A percentile compares a stretch with the other conserved stretches of the same genome.
Conservation (phyloP, 306 rosid genomes). For the Gynostemma pentaphyllum region DNA sequence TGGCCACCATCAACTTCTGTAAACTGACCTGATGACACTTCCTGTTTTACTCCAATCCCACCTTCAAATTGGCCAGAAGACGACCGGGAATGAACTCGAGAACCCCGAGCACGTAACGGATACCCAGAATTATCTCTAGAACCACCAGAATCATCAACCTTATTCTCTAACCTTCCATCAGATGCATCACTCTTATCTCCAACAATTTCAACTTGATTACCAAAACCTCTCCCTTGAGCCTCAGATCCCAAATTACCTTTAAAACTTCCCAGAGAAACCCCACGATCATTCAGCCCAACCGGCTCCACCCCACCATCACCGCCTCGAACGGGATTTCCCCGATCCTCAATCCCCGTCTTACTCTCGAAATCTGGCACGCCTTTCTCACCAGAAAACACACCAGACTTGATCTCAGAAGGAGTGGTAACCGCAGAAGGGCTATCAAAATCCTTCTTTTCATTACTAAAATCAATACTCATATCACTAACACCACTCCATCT, state of each 20-base stretch:
- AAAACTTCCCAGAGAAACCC: constrained; percentile 29
- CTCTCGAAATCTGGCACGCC: constrained; percentile 13
- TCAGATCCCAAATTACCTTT: constrained; percentile 31
- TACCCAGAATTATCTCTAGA: constrained; percentile 31
- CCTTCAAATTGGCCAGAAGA: constrained; percentile 62
- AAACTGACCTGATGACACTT: constrained; percentile 23
- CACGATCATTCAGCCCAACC: constrained; percentile 33
- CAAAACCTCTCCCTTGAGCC: constrained; percentile 15
- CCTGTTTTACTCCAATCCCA: constrained; percentile 41
- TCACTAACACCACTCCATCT: constrained; percentile 96
- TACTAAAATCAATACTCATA: constrained; percentile 83
- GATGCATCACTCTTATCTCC: constrained; percentile 19
- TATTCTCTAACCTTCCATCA: constrained; percentile 30
- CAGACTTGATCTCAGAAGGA: constrained; percentile 27
- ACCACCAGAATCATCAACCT: constrained; percentile 36
- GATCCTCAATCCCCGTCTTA: constrained; percentile 12
- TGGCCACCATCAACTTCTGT: constrained; percentile 32
- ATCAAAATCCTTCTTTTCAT: constrained; percentile 56
- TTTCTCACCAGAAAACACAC: constrained; percentile 14
- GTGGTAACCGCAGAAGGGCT: constrained; percentile 63
- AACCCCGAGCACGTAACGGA: constrained; percentile 36
- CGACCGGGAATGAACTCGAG: constrained; percentile 60
- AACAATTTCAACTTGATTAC: constrained; percentile 20
- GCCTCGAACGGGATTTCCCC: constrained; percentile 15
- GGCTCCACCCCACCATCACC: constrained; percentile 23